These are phyloP conservation scores for Nicotiana tabacum DNA, from an alignment of 257 asterid genomes.

Conservation along the genomic window DNA sequence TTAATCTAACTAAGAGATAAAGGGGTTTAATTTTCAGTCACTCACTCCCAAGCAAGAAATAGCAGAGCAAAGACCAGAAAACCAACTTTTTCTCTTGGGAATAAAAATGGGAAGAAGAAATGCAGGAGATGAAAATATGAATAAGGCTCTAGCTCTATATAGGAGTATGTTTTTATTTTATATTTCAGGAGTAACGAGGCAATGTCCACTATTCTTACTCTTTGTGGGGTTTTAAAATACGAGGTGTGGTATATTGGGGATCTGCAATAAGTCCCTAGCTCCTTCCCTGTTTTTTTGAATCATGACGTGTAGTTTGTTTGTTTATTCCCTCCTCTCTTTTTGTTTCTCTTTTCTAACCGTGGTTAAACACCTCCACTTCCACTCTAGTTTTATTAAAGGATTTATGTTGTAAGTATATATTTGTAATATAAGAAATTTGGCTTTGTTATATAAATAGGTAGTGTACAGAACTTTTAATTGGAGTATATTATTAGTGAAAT, in stretches of 20 bases:
- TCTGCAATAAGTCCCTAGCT: conserved; percentile 17
- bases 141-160: conserved; percentile 26
- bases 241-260: conserved; percentile 42
- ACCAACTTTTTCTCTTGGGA: conserved; percentile 34
- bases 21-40: conserved; percentile 17
- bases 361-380: neutral
- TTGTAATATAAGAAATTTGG: too few species aligned
- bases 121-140: conserved; percentile 40
- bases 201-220: conserved; percentile 2
- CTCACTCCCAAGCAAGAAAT: conserved; percentile 63
- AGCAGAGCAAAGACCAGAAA: conserved; percentile 4
- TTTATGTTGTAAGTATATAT: too few species aligned
- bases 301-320: conserved; percentile 7
- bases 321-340: conserved; percentile 3
- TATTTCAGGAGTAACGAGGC: conserved; percentile 8
- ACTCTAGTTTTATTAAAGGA: neutral
- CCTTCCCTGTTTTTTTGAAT: conserved; percentile 5
- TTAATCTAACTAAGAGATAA: conserved; percentile 13
- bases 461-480: too few species aligned
- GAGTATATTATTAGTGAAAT: too few species aligned
- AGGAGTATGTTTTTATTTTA: neutral
- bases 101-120: conserved; percentile 6
- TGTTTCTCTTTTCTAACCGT: conserved; percentile 5
- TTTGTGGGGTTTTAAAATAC: conserved; percentile 16
- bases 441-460: too few species aligned